Base-by-base conservation (phyloP, 768 basidiomycete species). In the Mycena chlorophos region DNA sequence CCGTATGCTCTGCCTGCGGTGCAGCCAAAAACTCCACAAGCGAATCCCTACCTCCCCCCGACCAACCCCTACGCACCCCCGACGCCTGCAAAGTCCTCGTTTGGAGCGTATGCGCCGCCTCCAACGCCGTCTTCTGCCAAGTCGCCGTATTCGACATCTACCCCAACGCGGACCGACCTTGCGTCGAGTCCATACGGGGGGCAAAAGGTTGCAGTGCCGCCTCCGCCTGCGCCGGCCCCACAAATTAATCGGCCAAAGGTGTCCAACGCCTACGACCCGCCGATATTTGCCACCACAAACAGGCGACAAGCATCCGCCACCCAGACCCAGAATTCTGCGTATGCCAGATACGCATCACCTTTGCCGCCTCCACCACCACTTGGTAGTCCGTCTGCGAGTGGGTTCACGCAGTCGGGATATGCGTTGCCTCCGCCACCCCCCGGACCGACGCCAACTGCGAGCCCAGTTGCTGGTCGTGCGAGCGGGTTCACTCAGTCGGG, bases 211-310 rank as follows among this genome's bases (percentile, higher is more conserved):
- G 34, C 69, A 28, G 68, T 71, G 25, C 63, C 69, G 38, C 64
- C 76, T 20, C 65, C 75, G 26, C 71, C 76, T 3, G 58, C 69
- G 4, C 73, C 76, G 17, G 69, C 78, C 2, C 70, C 78, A 2
- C 67, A 77, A 26, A 63, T 85, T n/a, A 83, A 74, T 56, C 78
- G 88, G 48, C 86, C 86, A 22, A 88, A 84, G 70, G 69, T 82
- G 29, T 76, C 74, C 14, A 88, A 89, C 60, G 89, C 88, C 1
- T 91, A 89, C 62, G 89, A 91, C 62, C 89, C 89, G 2, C 88
- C 89, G 28, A 37, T 37, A 19, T 80, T 90, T 55, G 82, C 82
- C 34, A 76, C 82, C 34, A 76, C 84, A 1, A 69, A 74, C 17
- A 79, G 73, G 55, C 69, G 70, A 46, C 46, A 71, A 29, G 72